Evolutionary conservation across 2,329 filamentous ascomycete species (phyloP), one percentile per base, ranked within the genome.

Genomic region (Colletotrichum zoysiae): DNA sequence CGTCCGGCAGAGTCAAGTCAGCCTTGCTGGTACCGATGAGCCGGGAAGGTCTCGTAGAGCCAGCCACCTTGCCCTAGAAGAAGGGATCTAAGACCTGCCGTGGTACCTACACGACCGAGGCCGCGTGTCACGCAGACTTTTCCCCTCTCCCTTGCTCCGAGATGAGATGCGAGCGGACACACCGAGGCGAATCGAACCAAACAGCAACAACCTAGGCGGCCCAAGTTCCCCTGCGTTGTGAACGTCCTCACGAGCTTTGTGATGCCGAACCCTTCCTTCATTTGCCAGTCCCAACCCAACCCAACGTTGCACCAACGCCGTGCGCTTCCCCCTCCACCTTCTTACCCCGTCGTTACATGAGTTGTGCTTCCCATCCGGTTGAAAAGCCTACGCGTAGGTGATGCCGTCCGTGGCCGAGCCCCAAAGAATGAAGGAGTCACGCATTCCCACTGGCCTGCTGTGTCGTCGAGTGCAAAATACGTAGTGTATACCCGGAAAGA

Each of bases 1-100:
- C 42, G 50, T 55, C 65, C 65, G 48, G 40, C 44, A 57, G 40
- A 40, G 35, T 55, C 50, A 65, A 55, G 12, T 56, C 33, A 65
- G 46, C 35, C 51, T 56, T 56, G 50, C 4, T 4, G 30, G 30
- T 56, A n/a, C 51, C 62, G 38, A 26, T 51, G 51, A 26, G 30
- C 51, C 30, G 51, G 51, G 26, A 55, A 14, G 30, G 51, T 30
- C 51, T 18, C n/a, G 16, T 20, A 55, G 16, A 20, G 30, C 33
- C 30, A 20, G 30, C 33, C 30, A 35, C 51, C 51, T 35, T 18
- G 18, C 16, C 26, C 51, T 46, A n/a, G 44, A 55, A 55, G 7
- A 55, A 55, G 16, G 18, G 3, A n/a, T 35, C 1, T 18, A 55
- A 30, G 26, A 55, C 18, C 8, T 12, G 51, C 8, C 30, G 30